Percentiles rank a stretch among this genome's conserved stretches.
These are phyloP conservation scores for Microbotryum violaceum DNA, from an alignment of 1,284 basidiomycete genomes.

Conservation along the genomic window DNA sequence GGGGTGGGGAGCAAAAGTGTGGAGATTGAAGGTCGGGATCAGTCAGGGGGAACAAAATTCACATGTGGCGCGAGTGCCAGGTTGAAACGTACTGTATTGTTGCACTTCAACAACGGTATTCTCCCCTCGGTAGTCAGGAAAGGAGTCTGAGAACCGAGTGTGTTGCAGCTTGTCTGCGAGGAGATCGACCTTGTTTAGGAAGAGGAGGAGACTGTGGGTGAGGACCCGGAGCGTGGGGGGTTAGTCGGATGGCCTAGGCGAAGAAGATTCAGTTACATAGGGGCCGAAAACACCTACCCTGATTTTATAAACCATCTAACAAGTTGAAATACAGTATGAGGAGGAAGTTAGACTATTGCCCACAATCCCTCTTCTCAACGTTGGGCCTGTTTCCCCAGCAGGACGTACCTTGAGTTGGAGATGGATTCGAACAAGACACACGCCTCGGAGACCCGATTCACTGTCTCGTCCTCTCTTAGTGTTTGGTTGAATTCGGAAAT, in stretches of 20 bases:
- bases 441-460: conserved; percentile 21
- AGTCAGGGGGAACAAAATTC: no score
- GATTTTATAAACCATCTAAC: not conserved
- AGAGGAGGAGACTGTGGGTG: conserved; percentile 10
- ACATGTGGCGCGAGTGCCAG: no score
- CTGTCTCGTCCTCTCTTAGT: conserved; percentile 20
- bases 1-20: no score
- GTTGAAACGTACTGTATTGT: no score
- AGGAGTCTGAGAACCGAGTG: conserved; percentile 17
- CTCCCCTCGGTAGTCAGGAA: conserved; percentile 27
- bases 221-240: no score
- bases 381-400: not conserved
- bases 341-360: conserved; percentile 9
- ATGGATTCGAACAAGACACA: conserved; percentile 24
- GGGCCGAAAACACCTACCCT: not conserved
- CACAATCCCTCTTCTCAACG: conserved; percentile 15
- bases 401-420: conserved; percentile 9
- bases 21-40: no score
- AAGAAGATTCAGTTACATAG: no score
- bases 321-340: not conserved
- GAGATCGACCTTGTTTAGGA: conserved; percentile 57
- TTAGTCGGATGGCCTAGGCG: not conserved
- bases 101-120: not conserved
- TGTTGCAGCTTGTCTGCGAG: conserved; percentile 67
- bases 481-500: conserved; percentile 25